Evolutionary conservation across 345 rosid species (phyloP), one percentile per base, ranked within the genome.

Genomic region (Rubroshorea leprosula): DNA sequence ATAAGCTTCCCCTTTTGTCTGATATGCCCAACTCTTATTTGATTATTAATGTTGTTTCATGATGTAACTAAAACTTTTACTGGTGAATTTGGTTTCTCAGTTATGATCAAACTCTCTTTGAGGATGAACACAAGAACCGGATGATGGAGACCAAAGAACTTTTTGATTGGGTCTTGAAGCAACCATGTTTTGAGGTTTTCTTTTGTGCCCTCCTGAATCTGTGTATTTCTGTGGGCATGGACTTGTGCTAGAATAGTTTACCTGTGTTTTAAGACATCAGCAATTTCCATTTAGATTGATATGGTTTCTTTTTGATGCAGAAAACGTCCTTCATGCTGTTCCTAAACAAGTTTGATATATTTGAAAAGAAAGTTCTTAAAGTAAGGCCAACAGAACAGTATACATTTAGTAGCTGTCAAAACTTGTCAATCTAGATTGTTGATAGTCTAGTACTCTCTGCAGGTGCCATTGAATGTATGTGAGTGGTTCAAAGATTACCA

Each of bases 241-340:
- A 19, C 53, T 5, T 49, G 19, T 19, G 19, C 19, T 4, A 7
- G 2, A 3, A 50, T 23, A 21, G n/a, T 21, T 9, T 21, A 1
- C 22, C 16, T 2, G 13, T 5, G 54, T 18, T 50, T 50, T 50
- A 4, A 0, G n/a, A 11, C 26, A 50, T 20, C 23, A 15, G 48
- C 31, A n/a, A 16, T 45, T 44, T 12, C 2, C 26, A 39, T 21
- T 47, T 4, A 62, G 23, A 20, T 1, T 18, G 18, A 14, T 43
- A 23, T 53, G 52, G 26, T 11, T 63, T 66, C 27, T 63, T 54
- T 39, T 55, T 17, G n/a, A n/a, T 49, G 81, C 95, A 94, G 99
- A 94, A 90, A 84, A 94, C 99, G 23, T 87, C 97, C 55, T 87
- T 94, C 79, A 87, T 94, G 97, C 79, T 94, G 66, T 94, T 90